phyloP scores from a whole-genome alignment of 2,329 filamentous ascomycete genomes.

The Phoma sp. region DNA sequence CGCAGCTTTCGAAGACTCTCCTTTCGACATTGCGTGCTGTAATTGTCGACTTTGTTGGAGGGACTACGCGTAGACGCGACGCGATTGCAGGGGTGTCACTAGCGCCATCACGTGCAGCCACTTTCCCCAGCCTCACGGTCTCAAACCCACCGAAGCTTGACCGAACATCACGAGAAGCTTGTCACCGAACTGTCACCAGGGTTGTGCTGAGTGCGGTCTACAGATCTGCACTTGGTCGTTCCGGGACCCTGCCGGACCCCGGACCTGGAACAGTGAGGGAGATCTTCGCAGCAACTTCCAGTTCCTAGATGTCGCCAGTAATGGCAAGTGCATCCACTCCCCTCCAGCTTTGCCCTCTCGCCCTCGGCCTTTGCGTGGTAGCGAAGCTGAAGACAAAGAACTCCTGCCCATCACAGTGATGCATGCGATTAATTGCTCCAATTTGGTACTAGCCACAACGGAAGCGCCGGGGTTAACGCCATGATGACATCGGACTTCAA shows the following conservation, averaged over 20 bases:
- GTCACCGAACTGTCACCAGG: not conserved
- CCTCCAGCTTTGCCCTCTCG: not conserved
- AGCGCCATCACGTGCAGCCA: slow-evolving; percentile 24
- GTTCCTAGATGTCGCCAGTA: not conserved
- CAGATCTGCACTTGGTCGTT: not conserved
- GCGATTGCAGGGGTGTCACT: slow-evolving; percentile 25
- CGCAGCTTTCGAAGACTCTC: slow-evolving; percentile 59
- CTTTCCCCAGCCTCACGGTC: not conserved
- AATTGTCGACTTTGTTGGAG: slow-evolving; percentile 21
- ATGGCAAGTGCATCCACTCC: not conserved
- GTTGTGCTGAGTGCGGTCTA: not conserved
- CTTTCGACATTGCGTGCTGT: slow-evolving; percentile 53
- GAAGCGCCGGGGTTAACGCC: slow-evolving; percentile 15
- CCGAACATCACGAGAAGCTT: not conserved
- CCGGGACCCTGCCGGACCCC: not conserved
- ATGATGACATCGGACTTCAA: slow-evolving; percentile 13
- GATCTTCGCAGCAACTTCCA: not conserved
- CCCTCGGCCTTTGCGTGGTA: not conserved
- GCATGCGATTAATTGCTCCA: not conserved
- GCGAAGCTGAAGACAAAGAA: not conserved
- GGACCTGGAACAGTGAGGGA: not conserved
- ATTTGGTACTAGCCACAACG: slow-evolving; percentile 2
- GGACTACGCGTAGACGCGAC: slow-evolving; percentile 38
- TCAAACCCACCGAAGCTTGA: not conserved
- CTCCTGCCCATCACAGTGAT: not conserved